A percentile compares a stretch with the other conserved stretches of the same genome.
Evolutionary conservation across 2,329 filamentous ascomycete genomes (phyloP).

Genomic region (Arthroderma sp.): DNA sequence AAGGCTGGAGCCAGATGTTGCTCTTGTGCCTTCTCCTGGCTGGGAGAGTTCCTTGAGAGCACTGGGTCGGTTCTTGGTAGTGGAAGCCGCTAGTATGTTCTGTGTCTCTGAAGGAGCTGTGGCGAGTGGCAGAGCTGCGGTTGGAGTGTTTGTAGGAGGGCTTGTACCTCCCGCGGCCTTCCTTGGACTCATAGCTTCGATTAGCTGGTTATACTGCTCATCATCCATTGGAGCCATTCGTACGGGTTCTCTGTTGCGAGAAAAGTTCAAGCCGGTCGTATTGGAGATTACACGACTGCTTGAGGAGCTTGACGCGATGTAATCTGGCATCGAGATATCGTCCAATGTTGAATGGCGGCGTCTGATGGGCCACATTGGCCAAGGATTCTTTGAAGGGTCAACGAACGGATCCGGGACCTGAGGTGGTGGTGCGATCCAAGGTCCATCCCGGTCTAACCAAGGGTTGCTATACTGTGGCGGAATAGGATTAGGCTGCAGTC

Average conservation of each 20-base stretch:
- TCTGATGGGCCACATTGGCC: slow-evolving; percentile 17
- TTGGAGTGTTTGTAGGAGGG: slow-evolving; percentile 24
- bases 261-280: slow-evolving; percentile 32
- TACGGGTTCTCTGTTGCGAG: slow-evolving; percentile 32
- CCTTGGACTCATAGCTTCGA: slow-evolving; percentile 30
- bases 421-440: slow-evolving; percentile 20
- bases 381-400: slow-evolving; percentile 25
- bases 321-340: slow-evolving; percentile 41
- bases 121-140: slow-evolving; percentile 11
- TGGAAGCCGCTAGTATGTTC: neutral
- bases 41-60: slow-evolving; percentile 23
- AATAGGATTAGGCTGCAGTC: slow-evolving; percentile 22
- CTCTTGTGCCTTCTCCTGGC: slow-evolving; percentile 18
- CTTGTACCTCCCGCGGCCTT: slow-evolving; percentile 21
- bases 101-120: neutral
- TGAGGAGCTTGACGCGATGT: slow-evolving; percentile 29
- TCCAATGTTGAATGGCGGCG: slow-evolving; percentile 30
- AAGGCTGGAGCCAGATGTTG: slow-evolving; percentile 24
- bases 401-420: slow-evolving; percentile 32
- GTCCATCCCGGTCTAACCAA: slow-evolving; percentile 18
- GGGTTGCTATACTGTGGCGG: slow-evolving; percentile 17
- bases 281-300: slow-evolving; percentile 32
- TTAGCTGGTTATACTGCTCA: slow-evolving; percentile 28
- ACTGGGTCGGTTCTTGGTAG: slow-evolving; percentile 14
- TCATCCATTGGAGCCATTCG: slow-evolving; percentile 25